Evolutionary conservation across 768 basidiomycete species (phyloP).

Genomic region (Boletales sp.): DNA sequence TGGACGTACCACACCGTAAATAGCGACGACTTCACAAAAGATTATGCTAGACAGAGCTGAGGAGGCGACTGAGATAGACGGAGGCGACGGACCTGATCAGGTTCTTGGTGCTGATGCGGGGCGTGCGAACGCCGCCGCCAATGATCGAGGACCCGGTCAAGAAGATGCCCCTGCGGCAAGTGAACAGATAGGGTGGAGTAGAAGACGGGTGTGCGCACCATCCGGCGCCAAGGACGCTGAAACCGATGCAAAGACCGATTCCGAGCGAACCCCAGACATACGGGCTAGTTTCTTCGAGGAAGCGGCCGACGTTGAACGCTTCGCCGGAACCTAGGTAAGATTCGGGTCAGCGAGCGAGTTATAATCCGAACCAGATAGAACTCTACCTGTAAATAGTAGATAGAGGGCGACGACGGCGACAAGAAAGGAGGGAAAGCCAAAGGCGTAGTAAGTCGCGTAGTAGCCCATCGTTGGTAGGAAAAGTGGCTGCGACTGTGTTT

Average conservation of each 20-base stretch:
- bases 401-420: no score
- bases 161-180: conserved; percentile 83
- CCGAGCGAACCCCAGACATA: conserved; percentile 91
- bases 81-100: conserved; percentile 71
- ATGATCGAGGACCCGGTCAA: conserved; percentile 95
- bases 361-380: no score
- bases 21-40: conserved; percentile 99
- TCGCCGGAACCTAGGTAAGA: conserved; percentile 67
- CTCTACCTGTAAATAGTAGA: no score
- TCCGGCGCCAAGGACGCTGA: conserved; percentile 92
- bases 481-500: no score
- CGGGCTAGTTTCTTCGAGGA: conserved; percentile 91
- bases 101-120: conserved; percentile 95
- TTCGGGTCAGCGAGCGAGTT: no score
- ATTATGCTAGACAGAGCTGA: conserved; percentile 65
- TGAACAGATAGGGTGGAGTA: background rate
- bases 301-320: conserved; percentile 90
- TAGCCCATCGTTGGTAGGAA: no score
- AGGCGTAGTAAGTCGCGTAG: no score
- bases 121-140: conserved; percentile 91
- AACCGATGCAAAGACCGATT: conserved; percentile 87
- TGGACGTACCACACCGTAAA: conserved; percentile 85
- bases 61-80: background rate
- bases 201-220: conserved; percentile 54
- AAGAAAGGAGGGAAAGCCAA: no score